phyloP scores from a whole-genome alignment of 2,329 filamentous ascomycete species.

The Sporothrix inflata region DNA sequence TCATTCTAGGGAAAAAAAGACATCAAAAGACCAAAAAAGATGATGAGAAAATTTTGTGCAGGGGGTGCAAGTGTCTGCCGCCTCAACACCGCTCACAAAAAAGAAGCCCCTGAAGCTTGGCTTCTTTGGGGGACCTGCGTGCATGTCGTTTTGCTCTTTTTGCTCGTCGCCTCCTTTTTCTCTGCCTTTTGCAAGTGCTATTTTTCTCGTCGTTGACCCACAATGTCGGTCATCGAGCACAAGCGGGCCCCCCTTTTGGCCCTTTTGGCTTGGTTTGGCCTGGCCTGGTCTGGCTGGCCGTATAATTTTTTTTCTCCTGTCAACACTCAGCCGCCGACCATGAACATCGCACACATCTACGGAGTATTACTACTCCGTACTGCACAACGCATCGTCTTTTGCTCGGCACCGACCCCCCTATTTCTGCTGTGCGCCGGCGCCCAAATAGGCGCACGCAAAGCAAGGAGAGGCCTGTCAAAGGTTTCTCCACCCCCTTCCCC shows the following conservation, averaged over 20 bases:
- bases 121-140: conserved; percentile 16
- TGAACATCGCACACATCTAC: not conserved
- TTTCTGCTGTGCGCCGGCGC: not conserved
- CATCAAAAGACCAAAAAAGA: not conserved
- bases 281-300: not conserved
- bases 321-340: not conserved
- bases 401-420: not conserved
- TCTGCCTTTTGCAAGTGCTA: not conserved
- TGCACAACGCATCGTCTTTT: not conserved
- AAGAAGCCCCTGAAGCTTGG: conserved; percentile 23
- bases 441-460: not conserved
- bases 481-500: too few relatives aligned
- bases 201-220: not conserved
- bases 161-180: conserved; percentile 5
- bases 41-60: conserved; percentile 19
- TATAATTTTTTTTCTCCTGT: not conserved
- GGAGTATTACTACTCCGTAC: too few relatives aligned
- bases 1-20: not conserved
- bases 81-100: not conserved
- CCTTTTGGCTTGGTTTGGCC: not conserved
- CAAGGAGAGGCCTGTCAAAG: conserved; percentile 11
- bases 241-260: not conserved
- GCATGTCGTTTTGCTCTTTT: not conserved
- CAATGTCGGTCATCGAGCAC: conserved; percentile 10
- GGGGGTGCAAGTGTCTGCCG: not conserved